Conservation (phyloP, 345 rosid species). For the Brassica cretica region DNA sequence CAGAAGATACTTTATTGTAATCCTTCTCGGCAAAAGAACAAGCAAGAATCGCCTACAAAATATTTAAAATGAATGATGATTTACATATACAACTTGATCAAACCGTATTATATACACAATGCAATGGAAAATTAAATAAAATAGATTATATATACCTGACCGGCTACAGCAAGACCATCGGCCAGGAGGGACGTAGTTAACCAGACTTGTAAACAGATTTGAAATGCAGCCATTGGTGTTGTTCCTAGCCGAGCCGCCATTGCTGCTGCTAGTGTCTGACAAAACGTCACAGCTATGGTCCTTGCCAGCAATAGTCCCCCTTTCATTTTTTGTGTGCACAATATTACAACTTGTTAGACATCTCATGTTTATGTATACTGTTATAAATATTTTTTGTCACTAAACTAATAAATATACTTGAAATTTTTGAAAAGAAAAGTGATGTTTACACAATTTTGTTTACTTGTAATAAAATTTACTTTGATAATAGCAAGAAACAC, state of each 20-base stretch:
- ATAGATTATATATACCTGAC: slow-evolving; percentile 65
- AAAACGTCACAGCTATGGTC: slow-evolving; percentile 84
- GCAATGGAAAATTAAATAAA: neutral
- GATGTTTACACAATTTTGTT: neutral
- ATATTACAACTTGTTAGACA: slow-evolving; percentile 7
- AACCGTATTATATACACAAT: neutral
- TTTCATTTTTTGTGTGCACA: slow-evolving; percentile 28
- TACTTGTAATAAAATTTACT: neutral
- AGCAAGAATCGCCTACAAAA: slow-evolving; percentile 78
- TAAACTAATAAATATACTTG: neutral
- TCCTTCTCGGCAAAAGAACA: slow-evolving; percentile 85
- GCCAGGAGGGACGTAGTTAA: slow-evolving; percentile 93
- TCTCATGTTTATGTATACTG: neutral
- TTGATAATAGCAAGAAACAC: neutral
- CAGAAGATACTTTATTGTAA: slow-evolving; percentile 60
- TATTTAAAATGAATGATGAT: neutral
- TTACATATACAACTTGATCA: neutral
- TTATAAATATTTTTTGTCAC: neutral
- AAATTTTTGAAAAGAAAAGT: neutral
- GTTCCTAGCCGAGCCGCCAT: slow-evolving; percentile 88
- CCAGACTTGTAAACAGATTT: slow-evolving; percentile 94
- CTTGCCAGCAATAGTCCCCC: slow-evolving; percentile 66
- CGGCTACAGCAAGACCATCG: slow-evolving; percentile 96
- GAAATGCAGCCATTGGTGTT: slow-evolving; percentile 89
- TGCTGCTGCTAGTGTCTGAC: slow-evolving; percentile 91